Evolutionary conservation across 768 basidiomycete genomes (phyloP).

Genomic region (Russula ochroleuca): DNA sequence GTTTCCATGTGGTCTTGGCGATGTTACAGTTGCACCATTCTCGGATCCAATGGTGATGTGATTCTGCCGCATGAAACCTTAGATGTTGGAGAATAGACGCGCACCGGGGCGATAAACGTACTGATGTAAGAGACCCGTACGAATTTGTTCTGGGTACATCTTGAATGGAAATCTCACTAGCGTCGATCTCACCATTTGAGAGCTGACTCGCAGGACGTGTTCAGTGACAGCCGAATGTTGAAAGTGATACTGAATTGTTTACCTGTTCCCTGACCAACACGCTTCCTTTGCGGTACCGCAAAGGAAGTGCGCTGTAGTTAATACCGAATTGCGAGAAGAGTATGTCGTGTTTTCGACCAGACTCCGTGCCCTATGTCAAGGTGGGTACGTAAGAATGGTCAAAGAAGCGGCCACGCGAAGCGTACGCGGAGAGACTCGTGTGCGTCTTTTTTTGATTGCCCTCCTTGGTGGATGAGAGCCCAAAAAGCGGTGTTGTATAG

Average conservation of each 20-base stretch:
- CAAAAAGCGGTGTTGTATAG: constrained; percentile 95
- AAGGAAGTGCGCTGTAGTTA: constrained; percentile 79
- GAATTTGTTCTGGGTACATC: not conserved
- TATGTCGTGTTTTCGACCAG: constrained; percentile 89
- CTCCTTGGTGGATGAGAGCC: constrained; percentile 86
- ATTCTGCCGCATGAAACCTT: not conserved
- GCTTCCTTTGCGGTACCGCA: constrained; percentile 80
- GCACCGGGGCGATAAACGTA: not conserved
- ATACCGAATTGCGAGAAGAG: constrained; percentile 75
- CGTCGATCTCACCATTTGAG: not conserved
- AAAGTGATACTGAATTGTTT: constrained; percentile 2
- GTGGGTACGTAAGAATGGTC: not conserved
- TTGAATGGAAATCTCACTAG: not conserved
- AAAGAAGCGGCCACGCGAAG: not conserved
- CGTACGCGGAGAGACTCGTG: constrained; percentile 73
- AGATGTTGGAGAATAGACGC: not conserved
- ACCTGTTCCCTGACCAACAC: constrained; percentile 69
- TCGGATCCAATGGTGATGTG: not conserved
- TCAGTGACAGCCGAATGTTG: not conserved
- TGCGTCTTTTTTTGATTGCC: constrained; percentile 71
- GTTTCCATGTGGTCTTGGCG: not conserved
- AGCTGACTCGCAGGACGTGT: not conserved
- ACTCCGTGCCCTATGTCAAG: constrained; percentile 69
- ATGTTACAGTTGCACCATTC: not conserved
- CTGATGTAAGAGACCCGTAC: not conserved